Base-by-base conservation (phyloP, 1,284 basidiomycete genomes). In the Tilletia indica region DNA sequence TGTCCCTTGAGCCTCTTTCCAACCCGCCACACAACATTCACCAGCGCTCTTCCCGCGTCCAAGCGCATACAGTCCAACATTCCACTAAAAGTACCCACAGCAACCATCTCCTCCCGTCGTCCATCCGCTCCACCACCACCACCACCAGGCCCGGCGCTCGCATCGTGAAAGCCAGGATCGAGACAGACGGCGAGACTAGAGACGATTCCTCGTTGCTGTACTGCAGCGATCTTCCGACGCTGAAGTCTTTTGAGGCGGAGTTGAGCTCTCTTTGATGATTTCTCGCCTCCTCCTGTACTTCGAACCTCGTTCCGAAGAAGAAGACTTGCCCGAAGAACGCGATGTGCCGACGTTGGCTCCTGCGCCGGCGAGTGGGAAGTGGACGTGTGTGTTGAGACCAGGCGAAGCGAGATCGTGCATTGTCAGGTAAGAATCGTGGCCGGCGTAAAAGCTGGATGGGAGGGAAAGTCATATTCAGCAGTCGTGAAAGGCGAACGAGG, bases 41-140 rank as follows among this genome's bases (percentile, higher is more conserved):
- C 54, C 48, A 4, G 69, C 72, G 49, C 39, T 54, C 16, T 42
- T 19, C n/a, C 39, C 39, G 12, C 64, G 21, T 31, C 48, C 71
- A 9, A 69, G 68, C 51, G 38, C n/a, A 67, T 81, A 81, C 38
- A 81, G 54, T 1, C 74, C 80, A 0, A 80, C 74, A 1, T 72
- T 80, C 42, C 80, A 14, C 58, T 48, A 49, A 77, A 80, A 1
- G 78, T 81, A 31, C 75, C 80, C 4, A 77, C 76, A 8, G 77
- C 80, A 21, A 81, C n/a, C n/a, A 79, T 63, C 19, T 81, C 79
- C 2, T 70, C 70, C 36, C 16, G 63, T n/a, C 4, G 71, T 67
- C 3, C 56, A 31, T 5, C 73, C 64, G 47, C 47, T 64, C 39
- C 34, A 38, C 19, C 34, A 21, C 11, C 36, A 19, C 6, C 61